Base-by-base conservation (phyloP, 2,329 filamentous ascomycete species). In the Didymella keratinophila region DNA sequence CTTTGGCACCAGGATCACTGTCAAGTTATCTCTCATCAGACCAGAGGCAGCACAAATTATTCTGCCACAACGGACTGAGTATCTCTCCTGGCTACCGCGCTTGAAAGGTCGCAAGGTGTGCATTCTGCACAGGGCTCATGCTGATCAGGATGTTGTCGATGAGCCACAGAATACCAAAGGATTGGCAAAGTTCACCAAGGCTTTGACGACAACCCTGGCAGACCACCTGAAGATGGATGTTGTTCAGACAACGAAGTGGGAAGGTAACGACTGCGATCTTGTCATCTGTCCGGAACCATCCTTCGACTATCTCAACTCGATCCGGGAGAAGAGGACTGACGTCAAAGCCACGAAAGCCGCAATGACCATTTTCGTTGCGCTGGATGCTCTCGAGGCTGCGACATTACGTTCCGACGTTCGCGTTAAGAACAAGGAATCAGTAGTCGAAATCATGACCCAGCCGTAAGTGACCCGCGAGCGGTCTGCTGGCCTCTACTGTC, bases 361-460 rank as follows among this genome's bases (percentile, higher is more conserved):
- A 2, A 56, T 74, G 1, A 69, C 68, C 0, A 61, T 77, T 1
- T 75, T 77, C 37, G 60, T 76, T 20, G 72, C 71, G 0, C 66
- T 75, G 56, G 72, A 77, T 42, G 66, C 64, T 14, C 60, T 74
- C 0, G 72, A 77, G 59, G 73, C 73, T 16, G 62, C 73, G 2
- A 71, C 71, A 7, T 56, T 76, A n/a, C 68, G 72, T 10, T 69
- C 69, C 1, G 73, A 76, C 48, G 71, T 62, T 10, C 71, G 73
- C 5, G 63, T 76, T 0, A 34, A 52, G 12, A 71, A 61, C 34
- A 68, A 66, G 30, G 67, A 75, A 46, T 70, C 67, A 9, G 69
- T 74, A 2, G 72, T 75, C 0, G 73, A 76, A 46, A 70, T 76
- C 4, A 67, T 74, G 25, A 71, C 71, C 3, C 74, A 76, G 30